phyloP scores from a whole-genome alignment of 2,329 filamentous ascomycete species.

The Fusarium subglutinans region DNA sequence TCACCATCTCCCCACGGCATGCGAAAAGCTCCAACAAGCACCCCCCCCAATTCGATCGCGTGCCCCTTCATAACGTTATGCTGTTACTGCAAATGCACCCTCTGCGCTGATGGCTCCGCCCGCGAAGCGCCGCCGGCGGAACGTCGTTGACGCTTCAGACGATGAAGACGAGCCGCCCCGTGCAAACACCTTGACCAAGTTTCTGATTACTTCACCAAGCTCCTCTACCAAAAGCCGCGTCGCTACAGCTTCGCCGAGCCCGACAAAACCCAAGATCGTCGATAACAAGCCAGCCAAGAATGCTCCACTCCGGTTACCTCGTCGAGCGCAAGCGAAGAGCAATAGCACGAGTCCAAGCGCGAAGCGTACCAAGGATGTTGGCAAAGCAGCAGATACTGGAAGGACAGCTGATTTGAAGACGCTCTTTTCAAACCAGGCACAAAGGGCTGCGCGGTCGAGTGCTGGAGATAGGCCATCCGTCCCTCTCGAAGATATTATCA shows the following conservation, averaged over 20 bases:
- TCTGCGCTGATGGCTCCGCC: conserved; percentile 63
- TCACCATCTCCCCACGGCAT: conserved; percentile 9
- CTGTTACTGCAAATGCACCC: conserved; percentile 41
- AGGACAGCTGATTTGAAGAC: conserved; percentile 66
- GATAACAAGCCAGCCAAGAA: conserved; percentile 34
- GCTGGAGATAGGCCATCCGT: conserved; percentile 42
- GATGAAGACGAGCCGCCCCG: conserved; percentile 58
- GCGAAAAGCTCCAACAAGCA: not conserved
- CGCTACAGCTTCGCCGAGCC: conserved; percentile 54
- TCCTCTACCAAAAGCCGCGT: conserved; percentile 47
- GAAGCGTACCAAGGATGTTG: conserved; percentile 52
- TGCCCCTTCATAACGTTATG: conserved; percentile 35
- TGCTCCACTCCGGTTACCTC: conserved; percentile 34
- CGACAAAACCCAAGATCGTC: conserved; percentile 46
- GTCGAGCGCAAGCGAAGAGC: conserved; percentile 44
- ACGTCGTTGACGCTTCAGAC: conserved; percentile 60
- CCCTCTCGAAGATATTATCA: conserved; percentile 59
- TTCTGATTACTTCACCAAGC: conserved; percentile 63
- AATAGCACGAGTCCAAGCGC: conserved; percentile 46
- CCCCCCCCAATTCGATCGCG: not conserved
- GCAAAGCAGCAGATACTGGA: conserved; percentile 59
- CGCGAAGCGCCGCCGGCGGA: conserved; percentile 67
- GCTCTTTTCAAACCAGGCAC: conserved; percentile 70
- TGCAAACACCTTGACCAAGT: conserved; percentile 62
- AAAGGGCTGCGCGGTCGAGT: conserved; percentile 53